phyloP scores from a whole-genome alignment of 2,329 filamentous ascomycete species.

The Hirsutella thompsonii region DNA sequence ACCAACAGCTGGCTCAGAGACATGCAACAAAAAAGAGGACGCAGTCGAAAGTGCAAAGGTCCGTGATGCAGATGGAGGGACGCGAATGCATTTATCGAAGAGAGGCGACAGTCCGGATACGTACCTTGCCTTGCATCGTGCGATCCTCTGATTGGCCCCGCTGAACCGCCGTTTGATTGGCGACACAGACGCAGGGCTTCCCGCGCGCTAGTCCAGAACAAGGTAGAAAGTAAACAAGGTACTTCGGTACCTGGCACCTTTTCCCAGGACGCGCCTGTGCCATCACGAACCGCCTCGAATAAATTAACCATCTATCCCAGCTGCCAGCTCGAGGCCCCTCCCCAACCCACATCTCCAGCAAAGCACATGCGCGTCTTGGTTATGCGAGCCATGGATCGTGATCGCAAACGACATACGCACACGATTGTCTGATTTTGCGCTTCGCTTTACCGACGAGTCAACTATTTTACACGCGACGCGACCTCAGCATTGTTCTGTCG shows the following conservation, averaged over 20 bases:
- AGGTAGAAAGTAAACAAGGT: conserved; percentile 29
- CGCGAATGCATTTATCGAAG: conserved; percentile 1
- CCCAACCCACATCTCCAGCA: not conserved
- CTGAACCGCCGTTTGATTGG: not conserved
- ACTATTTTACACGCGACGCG: not conserved
- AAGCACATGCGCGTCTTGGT: not conserved
- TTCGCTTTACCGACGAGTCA: not conserved
- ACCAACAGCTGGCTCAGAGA: not conserved
- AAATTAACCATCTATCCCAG: not conserved
- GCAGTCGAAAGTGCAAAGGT: not conserved
- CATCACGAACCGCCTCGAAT: conserved; percentile 7
- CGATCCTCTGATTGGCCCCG: conserved; percentile 1
- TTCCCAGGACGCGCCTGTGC: conserved; percentile 10
- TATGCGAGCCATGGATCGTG: not conserved
- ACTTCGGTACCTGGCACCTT: not conserved
- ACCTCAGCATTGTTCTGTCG: not conserved
- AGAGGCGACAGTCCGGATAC: not conserved
- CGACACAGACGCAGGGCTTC: not conserved
- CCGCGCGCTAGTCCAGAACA: conserved; percentile 18
- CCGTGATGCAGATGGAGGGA: conserved; percentile 1
- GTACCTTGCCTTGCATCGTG: conserved; percentile 1
- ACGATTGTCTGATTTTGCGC: not conserved
- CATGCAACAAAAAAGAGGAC: not conserved
- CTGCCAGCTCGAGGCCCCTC: not conserved
- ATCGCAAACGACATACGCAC: not conserved